Conservation (phyloP, 176 grass and related monocot species). For the Tillandsia leiboldiana region DNA sequence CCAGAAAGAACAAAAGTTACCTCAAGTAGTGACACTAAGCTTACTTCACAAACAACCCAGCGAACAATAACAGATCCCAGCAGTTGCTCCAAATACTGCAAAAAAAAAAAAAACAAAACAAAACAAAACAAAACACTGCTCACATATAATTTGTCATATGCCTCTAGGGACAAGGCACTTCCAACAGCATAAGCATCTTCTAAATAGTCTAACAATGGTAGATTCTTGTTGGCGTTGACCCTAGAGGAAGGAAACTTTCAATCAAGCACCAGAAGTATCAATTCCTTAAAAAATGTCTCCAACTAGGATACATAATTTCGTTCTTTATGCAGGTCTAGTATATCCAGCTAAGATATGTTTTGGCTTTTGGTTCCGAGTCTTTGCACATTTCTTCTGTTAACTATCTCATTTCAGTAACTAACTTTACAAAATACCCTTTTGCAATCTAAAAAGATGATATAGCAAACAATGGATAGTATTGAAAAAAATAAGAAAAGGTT, state of each 20-base stretch:
- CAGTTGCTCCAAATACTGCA: constrained; percentile 79
- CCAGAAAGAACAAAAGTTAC: constrained; percentile 20
- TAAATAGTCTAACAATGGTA: not conserved
- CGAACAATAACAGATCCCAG: constrained; percentile 67
- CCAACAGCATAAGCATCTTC: not conserved
- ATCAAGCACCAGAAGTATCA: too few species aligned
- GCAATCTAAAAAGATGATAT: not conserved
- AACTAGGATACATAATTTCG: too few species aligned
- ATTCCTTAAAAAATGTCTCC: too few species aligned
- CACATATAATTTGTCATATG: not conserved
- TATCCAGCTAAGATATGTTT: too few species aligned
- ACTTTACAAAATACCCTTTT: too few species aligned
- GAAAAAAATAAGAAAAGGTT: not conserved
- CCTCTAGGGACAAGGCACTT: not conserved
- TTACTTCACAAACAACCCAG: constrained; percentile 93
- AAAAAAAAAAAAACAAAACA: not conserved
- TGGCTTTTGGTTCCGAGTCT: too few species aligned
- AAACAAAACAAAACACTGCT: not conserved
- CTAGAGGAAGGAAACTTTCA: too few species aligned
- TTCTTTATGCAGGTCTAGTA: too few species aligned
- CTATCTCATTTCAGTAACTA: too few species aligned
- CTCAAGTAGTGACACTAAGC: constrained; percentile 79
- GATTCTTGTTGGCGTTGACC: not conserved
- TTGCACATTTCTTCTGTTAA: too few species aligned
- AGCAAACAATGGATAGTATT: too few species aligned